Evolutionary conservation across 495 filamentous ascomycete species (phyloP).

Genomic region (Cladorrhinum samala): DNA sequence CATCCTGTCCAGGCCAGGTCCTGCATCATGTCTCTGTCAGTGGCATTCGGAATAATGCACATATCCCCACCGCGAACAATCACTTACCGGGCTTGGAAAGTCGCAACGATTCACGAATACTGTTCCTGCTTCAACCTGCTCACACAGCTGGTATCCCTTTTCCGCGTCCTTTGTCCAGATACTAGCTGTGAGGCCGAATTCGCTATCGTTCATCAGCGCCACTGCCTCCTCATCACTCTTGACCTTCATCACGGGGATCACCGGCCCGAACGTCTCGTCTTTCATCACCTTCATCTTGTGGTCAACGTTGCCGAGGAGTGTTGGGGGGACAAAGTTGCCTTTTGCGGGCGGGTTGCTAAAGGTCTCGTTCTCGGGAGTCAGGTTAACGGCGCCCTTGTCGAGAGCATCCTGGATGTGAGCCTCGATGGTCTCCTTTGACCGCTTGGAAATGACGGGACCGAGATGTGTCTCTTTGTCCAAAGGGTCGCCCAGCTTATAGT

Average conservation of each 20-base stretch:
- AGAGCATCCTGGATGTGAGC: conserved; percentile 80
- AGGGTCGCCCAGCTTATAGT: conserved; percentile 86
- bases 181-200: conserved; percentile 92
- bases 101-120: conserved; percentile 96
- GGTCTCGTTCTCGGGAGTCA: conserved; percentile 73
- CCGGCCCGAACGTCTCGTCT: conserved; percentile 93
- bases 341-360: conserved; percentile 61
- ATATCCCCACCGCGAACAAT: neutral
- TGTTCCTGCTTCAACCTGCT: conserved; percentile 85
- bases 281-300: conserved; percentile 88
- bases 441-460: conserved; percentile 80
- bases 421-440: conserved; percentile 67
- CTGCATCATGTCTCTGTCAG: conserved; percentile 35
- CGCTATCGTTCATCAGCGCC: conserved; percentile 85
- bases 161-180: conserved; percentile 92
- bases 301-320: conserved; percentile 71
- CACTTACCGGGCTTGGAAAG: conserved; percentile 81
- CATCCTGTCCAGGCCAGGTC: conserved; percentile 97
- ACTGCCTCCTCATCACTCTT: conserved; percentile 77
- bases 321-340: conserved; percentile 83
- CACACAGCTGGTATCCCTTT: conserved; percentile 69
- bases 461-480: conserved; percentile 70
- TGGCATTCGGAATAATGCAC: neutral
- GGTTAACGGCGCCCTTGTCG: conserved; percentile 71
- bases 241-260: conserved; percentile 93